phyloP scores from a whole-genome alignment of 192 early-diverging fungal species.

The Phycomyces blakesleeanus region DNA sequence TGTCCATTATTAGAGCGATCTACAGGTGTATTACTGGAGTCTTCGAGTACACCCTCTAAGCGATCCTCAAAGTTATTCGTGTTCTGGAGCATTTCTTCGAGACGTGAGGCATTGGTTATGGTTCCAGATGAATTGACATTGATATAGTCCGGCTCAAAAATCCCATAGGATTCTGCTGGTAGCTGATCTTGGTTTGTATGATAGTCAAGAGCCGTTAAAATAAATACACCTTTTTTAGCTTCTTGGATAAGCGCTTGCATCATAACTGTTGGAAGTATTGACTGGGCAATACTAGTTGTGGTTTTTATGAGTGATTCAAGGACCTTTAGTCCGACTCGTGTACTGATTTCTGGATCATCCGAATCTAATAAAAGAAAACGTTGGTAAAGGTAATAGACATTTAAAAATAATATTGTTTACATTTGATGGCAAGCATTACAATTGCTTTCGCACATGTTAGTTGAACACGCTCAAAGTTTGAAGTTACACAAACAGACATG shows the following conservation, averaged over 20 bases:
- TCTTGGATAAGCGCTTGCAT: slow-evolving; percentile 5
- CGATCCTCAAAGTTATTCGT: background rate
- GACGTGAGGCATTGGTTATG: slow-evolving; percentile 17
- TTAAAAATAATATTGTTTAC: slow-evolving; percentile 9
- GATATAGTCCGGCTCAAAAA: slow-evolving; percentile 17
- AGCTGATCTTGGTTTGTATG: background rate
- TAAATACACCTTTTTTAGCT: background rate
- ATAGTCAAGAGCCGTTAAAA: background rate
- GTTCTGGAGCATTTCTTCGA: slow-evolving; percentile 9
- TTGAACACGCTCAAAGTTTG: slow-evolving; percentile 27
- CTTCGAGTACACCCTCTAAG: background rate
- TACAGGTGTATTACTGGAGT: background rate
- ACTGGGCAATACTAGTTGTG: background rate
- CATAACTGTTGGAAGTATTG: slow-evolving; percentile 21
- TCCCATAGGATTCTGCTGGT: background rate
- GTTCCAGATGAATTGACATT: slow-evolving; percentile 9
- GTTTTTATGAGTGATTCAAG: slow-evolving; percentile 26
- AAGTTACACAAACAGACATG: slow-evolving; percentile 9
- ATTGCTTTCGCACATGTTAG: slow-evolving; percentile 24
- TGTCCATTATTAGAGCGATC: background rate
- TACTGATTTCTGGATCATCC: background rate
- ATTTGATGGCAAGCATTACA: slow-evolving; percentile 25
- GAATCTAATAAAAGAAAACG: background rate
- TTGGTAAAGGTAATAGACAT: background rate
- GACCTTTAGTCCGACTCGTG: slow-evolving; percentile 12